phyloP scores from a whole-genome alignment of 441 rosid genomes.

The Mallotus japonicus region DNA sequence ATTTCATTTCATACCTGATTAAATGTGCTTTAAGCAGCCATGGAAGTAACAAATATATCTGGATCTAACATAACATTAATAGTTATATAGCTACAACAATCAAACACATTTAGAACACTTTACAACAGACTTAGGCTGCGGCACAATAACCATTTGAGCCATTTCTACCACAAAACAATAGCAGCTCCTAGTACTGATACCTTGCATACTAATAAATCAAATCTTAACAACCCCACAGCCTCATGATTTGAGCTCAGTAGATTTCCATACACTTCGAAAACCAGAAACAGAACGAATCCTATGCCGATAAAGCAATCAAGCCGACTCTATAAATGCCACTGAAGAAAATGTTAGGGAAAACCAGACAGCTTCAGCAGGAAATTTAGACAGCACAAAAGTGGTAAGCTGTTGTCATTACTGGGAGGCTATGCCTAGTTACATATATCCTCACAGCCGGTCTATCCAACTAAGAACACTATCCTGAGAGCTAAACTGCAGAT shows the following conservation, averaged over 20 bases:
- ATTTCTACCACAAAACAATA: not conserved
- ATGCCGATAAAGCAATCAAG: not conserved
- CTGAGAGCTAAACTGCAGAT: conserved; percentile 65
- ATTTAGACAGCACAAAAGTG: not conserved
- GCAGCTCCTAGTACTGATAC: not conserved
- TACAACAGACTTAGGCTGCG: not conserved
- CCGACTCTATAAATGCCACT: conserved; percentile 8
- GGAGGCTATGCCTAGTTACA: conserved; percentile 1
- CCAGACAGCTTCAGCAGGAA: conserved; percentile 12
- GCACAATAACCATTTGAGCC: not conserved
- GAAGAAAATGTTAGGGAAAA: conserved; percentile 14
- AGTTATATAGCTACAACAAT: not conserved
- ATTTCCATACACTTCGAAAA: not conserved
- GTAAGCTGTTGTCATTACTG: not conserved
- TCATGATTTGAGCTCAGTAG: not conserved
- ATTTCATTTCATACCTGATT: not conserved
- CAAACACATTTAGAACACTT: not conserved
- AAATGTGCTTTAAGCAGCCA: not conserved
- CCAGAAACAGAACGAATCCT: not conserved
- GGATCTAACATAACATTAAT: not conserved
- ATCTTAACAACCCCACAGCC: not conserved
- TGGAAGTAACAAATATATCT: conserved; percentile 1
- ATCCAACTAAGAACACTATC: conserved; percentile 72
- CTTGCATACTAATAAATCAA: not conserved
- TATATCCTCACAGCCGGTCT: conserved; percentile 40